These are phyloP conservation scores for Arabidopsis thaliana DNA, from an alignment of 345 rosid genomes.

Conservation along the genomic window DNA sequence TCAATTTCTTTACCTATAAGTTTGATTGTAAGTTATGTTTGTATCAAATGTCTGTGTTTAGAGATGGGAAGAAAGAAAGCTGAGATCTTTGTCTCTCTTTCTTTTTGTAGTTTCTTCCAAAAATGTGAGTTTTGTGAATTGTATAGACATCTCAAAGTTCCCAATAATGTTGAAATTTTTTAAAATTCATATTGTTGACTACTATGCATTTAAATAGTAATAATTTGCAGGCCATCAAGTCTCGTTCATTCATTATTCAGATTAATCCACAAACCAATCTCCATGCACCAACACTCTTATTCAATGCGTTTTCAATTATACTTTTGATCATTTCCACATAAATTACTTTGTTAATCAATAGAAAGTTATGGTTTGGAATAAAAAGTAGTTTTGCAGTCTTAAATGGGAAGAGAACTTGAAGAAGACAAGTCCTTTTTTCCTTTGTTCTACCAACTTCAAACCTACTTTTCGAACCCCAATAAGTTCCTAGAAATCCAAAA, in stretches of 20 bases:
- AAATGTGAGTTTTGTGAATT: constrained; percentile 30
- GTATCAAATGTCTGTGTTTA: constrained; percentile 5
- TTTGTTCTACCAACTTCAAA: constrained; percentile 14
- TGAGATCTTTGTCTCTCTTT: constrained; percentile 24
- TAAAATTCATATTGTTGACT: constrained; percentile 5
- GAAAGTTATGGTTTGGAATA: background rate
- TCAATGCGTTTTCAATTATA: constrained; percentile 29
- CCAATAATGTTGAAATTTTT: constrained; percentile 24
- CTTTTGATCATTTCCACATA: constrained; percentile 21
- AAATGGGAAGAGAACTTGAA: constrained; percentile 31
- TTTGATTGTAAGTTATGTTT: constrained; percentile 28
- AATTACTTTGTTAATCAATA: background rate
- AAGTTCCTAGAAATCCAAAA: constrained; percentile 16
- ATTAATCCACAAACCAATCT: constrained; percentile 35
- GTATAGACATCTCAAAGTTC: constrained; percentile 16
- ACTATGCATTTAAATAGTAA: constrained; percentile 15
- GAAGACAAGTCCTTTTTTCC: background rate
- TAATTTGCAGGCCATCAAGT: constrained; percentile 27
- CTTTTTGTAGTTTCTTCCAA: constrained; percentile 24
- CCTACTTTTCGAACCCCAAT: constrained; percentile 34
- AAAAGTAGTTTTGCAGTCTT: constrained; percentile 7
- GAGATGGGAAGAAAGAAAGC: constrained; percentile 26
- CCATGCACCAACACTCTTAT: constrained; percentile 27
- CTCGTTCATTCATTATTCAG: constrained; percentile 28
- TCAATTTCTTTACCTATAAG: constrained; percentile 12